These are phyloP conservation scores for Aspergillus bridgeri DNA, from an alignment of 495 filamentous ascomycete species.

Conservation along the genomic window DNA sequence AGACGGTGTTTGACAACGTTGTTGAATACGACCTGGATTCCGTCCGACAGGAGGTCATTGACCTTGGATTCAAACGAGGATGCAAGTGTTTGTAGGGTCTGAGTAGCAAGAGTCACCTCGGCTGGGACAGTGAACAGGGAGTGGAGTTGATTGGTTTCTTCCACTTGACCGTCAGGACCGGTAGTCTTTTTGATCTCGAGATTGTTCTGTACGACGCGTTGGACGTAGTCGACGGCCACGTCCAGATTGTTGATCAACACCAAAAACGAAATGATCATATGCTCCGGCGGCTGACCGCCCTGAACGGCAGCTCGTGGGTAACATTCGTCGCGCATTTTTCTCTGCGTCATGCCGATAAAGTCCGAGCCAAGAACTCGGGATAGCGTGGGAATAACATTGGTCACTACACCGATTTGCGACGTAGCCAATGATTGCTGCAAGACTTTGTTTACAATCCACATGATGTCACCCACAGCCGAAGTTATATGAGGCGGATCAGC, in stretches of 20 bases:
- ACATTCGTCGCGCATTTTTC: slow-evolving; percentile 93
- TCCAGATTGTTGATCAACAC: slow-evolving; percentile 95
- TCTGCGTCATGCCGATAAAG: slow-evolving; percentile 94
- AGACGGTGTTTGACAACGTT: slow-evolving; percentile 84
- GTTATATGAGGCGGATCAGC: slow-evolving; percentile 86
- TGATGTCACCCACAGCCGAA: slow-evolving; percentile 94
- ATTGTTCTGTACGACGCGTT: slow-evolving; percentile 73
- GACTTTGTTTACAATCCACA: slow-evolving; percentile 96
- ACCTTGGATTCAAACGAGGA: slow-evolving; percentile 70
- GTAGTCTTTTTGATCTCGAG: slow-evolving; percentile 41
- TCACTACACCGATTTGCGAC: slow-evolving; percentile 70
- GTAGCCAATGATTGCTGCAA: slow-evolving; percentile 82
- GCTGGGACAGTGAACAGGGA: slow-evolving; percentile 74
- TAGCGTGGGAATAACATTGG: slow-evolving; percentile 74
- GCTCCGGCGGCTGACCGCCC: slow-evolving; percentile 77
- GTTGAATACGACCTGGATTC: slow-evolving; percentile 78
- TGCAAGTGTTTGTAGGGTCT: slow-evolving; percentile 65
- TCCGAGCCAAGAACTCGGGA: slow-evolving; percentile 83
- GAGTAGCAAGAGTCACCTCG: slow-evolving; percentile 64
- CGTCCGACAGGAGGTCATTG: slow-evolving; percentile 76
- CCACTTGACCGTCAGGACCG: slow-evolving; percentile 17
- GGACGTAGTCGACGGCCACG: slow-evolving; percentile 80
- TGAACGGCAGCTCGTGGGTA: slow-evolving; percentile 75
- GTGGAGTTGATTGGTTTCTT: slow-evolving; percentile 41
- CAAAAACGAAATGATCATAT: slow-evolving; percentile 78